Evolutionary conservation across 345 rosid species (phyloP), one percentile per base, ranked within the genome.

Genomic region (Eucalyptus pumila): DNA sequence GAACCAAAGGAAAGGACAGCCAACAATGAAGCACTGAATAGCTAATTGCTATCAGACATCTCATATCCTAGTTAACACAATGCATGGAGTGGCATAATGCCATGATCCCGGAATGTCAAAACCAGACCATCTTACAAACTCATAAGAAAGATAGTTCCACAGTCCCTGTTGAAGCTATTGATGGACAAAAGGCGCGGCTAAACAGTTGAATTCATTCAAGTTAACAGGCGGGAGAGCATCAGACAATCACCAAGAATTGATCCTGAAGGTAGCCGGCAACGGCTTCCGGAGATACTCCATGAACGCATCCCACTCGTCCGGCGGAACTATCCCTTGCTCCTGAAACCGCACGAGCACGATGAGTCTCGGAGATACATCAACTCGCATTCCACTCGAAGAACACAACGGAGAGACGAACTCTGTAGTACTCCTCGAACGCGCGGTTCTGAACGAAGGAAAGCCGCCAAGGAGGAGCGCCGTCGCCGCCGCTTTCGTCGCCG

Each of bases 251-350:
- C 96, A 95, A 62, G 99, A 95, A 89, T 98, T 96, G 91, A 98
- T 97, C 88, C 99, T 93, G 93, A 98, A 98, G 89, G 99, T 98
- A 87, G 99, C 95, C n/a, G 99, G 99, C 93, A 98, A 91, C 8
- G 99, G 98, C 52, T 94, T 96, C 14, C 96, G 95, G 88, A 98
- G 98, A 91, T 91, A 72, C 85, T 94, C 96, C 65, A 95, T 90
- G 88, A 98, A 96, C 42, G 92, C 89, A 86, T 95, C 96, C 99
- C 98, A 97, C 90, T 98, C 99, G 40, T 98, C 95, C 15, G 93
- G 86, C 16, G 93, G 86, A 89, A 97, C 97, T 65, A 97, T 93
- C 86, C 94, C 93, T 96, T 98, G 99, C 90, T 94, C 98, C 99
- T 97, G 91, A 86, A 86, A 88, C 83, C 27, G 2, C 83, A 40